Base-by-base conservation (phyloP, 768 basidiomycete genomes). In the Podaxis mareebaensis region DNA sequence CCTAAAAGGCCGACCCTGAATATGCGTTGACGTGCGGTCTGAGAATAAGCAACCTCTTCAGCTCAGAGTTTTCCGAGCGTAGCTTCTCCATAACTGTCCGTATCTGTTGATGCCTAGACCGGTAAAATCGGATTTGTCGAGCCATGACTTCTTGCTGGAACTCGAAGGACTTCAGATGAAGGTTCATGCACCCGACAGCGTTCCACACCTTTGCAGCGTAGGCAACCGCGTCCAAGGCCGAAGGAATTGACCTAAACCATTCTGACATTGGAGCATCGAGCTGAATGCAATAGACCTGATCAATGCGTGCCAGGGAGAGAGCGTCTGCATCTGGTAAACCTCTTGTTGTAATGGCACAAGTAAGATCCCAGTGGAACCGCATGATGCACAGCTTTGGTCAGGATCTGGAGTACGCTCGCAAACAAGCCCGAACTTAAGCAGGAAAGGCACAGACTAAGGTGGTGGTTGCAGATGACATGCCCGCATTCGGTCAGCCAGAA, bases 401-500 rank as follows among this genome's bases (percentile, higher is more conserved):
- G 85, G 75, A 73, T 83, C 92, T 94, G 58, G 12, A 60, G 15
- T n/a, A 39, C 22, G 60, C 57, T 36, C 28, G 22, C 33, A 54
- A 52, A 53, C 40, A 33, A 7, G 56, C 53, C 3, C 28, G 52
- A 36, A 39, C 22, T 49, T 53, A 17, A 58, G 13, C 26, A 28
- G 13, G 13, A 24, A 51, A 40, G 46, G 28, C 53, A 76, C 77
- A 63, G 70, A 94, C 93, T 91, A 71, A 95, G 85, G 75, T 95
- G 93, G 42, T 83, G 81, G 70, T 95, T 94, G 80, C 93, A 95
- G 28, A 94, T 67, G 61, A 94, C 83, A 79, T 95, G 93, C 0
- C 91, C 91, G 68, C 93, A 95, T 72, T 93, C 91, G 1, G 93
- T 93, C 64, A 93, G 79, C 93, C 93, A 95, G 72, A 94, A 95